Percentiles rank a stretch among this genome's conserved stretches.
These are phyloP conservation scores for Solanum chacoense DNA, from an alignment of 305 asterid species.

Conservation along the genomic window DNA sequence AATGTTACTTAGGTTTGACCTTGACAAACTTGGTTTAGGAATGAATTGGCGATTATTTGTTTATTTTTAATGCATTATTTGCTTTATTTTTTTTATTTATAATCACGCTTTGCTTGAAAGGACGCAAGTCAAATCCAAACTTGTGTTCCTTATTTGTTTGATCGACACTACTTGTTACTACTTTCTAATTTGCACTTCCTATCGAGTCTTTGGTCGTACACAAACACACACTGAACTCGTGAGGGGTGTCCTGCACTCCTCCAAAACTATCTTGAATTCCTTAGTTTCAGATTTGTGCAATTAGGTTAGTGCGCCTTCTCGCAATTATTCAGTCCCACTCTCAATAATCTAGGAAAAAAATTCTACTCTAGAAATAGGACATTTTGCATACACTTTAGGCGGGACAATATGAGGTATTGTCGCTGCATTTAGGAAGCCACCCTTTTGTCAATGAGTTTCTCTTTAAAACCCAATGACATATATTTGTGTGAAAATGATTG, in stretches of 20 bases:
- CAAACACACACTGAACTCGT: background rate
- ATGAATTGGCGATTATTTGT: background rate
- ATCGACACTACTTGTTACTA: background rate
- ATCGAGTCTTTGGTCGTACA: background rate
- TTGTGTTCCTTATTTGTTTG: background rate
- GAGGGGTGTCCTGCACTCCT: background rate
- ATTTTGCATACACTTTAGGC: background rate
- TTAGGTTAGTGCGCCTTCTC: background rate
- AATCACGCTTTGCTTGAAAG: background rate
- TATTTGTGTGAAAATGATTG: background rate
- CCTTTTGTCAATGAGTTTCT: background rate
- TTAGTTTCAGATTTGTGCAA: background rate
- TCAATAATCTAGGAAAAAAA: background rate
- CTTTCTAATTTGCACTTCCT: background rate
- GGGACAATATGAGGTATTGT: background rate
- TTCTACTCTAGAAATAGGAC: background rate
- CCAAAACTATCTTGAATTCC: too few species aligned
- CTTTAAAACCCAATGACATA: background rate
- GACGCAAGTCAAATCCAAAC: background rate
- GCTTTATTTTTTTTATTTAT: too few species aligned
- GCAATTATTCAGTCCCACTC: background rate
- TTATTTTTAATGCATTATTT: background rate
- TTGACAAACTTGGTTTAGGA: too few species aligned
- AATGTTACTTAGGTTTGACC: too few species aligned
- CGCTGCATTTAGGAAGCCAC: background rate